These are phyloP conservation scores for Phlyctochytrium planicorne DNA, from an alignment of 192 early-diverging fungal genomes.

Conservation along the genomic window DNA sequence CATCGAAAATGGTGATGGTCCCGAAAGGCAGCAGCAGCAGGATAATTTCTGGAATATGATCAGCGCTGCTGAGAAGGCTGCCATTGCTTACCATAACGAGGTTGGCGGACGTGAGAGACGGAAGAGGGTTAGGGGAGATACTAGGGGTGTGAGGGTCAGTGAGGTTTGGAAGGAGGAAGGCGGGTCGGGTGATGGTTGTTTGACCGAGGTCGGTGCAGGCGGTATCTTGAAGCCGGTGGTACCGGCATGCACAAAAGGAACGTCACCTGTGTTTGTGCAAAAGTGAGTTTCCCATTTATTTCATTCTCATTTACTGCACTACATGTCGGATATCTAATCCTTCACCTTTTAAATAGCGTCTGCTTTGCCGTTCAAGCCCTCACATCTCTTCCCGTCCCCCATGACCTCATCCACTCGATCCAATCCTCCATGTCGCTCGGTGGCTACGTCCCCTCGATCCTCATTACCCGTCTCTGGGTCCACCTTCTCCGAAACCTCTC, in stretches of 20 bases:
- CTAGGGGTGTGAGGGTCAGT: neutral
- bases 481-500: neutral
- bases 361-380: slow-evolving; percentile 6
- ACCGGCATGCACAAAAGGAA: neutral
- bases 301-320: neutral
- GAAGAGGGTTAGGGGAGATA: neutral
- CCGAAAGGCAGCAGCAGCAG: neutral
- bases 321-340: neutral
- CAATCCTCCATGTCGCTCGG: neutral
- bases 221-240: neutral
- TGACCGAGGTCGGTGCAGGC: neutral
- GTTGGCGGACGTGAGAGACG: neutral
- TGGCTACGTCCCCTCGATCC: neutral
- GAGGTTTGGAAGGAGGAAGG: neutral
- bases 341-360: neutral
- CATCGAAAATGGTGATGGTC: no score
- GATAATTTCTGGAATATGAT: neutral
- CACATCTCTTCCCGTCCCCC: neutral
- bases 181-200: neutral
- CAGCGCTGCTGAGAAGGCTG: neutral
- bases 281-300: neutral
- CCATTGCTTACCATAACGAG: neutral
- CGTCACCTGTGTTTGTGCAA: slow-evolving; percentile 1
- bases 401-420: neutral
- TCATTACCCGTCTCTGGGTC: neutral